Percentiles rank a stretch among this genome's conserved stretches.
These are phyloP conservation scores for Trichoderma asperelloides DNA, from an alignment of 495 filamentous ascomycete genomes.

Conservation along the genomic window DNA sequence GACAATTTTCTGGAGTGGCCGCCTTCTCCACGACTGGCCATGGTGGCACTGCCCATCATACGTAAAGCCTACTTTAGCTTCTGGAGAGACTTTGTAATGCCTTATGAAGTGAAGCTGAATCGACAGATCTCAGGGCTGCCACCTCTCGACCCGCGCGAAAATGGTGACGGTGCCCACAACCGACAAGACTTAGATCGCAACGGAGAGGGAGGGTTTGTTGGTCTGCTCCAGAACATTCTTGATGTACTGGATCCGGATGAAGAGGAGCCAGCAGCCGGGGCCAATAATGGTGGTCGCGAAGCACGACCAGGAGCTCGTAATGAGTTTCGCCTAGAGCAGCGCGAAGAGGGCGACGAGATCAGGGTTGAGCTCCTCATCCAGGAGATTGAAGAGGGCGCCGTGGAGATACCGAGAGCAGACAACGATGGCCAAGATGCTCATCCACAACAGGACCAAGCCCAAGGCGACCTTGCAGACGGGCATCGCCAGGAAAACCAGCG, in stretches of 20 bases:
- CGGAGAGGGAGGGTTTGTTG: background rate
- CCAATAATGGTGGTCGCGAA: background rate
- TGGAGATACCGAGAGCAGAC: background rate
- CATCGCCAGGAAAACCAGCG: conserved; percentile 13
- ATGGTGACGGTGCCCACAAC: background rate
- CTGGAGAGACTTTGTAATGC: conserved; percentile 54
- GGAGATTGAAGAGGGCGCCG: conserved; percentile 17
- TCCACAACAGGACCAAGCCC: conserved; percentile 15
- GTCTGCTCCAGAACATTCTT: conserved; percentile 4
- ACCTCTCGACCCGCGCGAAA: conserved; percentile 10
- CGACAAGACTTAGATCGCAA: background rate
- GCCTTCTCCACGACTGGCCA: conserved; percentile 60
- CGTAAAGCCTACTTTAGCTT: conserved; percentile 58
- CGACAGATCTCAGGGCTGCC: conserved; percentile 21
- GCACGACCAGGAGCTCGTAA: background rate
- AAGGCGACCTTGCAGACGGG: conserved; percentile 22
- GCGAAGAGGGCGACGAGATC: background rate
- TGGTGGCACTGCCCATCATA: conserved; percentile 59
- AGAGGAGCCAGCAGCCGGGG: conserved; percentile 1
- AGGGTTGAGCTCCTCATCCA: conserved; percentile 13
- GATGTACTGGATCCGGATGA: conserved; percentile 8
- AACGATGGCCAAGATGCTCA: conserved; percentile 1
- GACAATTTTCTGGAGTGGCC: conserved; percentile 48
- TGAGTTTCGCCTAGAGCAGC: background rate
- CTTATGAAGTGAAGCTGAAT: conserved; percentile 54